Conservation (phyloP, 768 basidiomycete species). For the Lanmaoa rubissima region DNA sequence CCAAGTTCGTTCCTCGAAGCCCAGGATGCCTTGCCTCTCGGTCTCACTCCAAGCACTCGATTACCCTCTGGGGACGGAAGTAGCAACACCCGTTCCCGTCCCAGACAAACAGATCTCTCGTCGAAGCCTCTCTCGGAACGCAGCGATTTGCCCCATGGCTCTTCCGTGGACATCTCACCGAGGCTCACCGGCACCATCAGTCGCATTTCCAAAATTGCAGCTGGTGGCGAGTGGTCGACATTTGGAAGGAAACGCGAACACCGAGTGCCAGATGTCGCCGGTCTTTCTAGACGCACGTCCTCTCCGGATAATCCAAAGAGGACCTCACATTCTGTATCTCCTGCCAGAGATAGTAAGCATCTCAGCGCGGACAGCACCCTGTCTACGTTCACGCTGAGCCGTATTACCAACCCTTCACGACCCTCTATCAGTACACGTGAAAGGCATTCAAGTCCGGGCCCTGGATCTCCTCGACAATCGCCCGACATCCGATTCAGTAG, state of each 20-base stretch:
- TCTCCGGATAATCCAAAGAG: slow-evolving; percentile 11
- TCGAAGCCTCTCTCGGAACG: neutral
- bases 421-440: slow-evolving; percentile 10
- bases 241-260: slow-evolving; percentile 32
- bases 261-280: slow-evolving; percentile 12
- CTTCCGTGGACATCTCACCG: slow-evolving; percentile 11
- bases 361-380: slow-evolving; percentile 15
- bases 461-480: slow-evolving; percentile 21
- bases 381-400: slow-evolving; percentile 22
- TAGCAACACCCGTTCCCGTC: neutral
- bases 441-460: slow-evolving; percentile 7
- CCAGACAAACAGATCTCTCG: slow-evolving; percentile 2
- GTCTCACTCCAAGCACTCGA: slow-evolving; percentile 31
- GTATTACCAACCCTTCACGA: slow-evolving; percentile 17
- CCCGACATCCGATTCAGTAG: slow-evolving; percentile 19
- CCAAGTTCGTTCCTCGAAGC: slow-evolving; percentile 27
- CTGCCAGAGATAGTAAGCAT: slow-evolving; percentile 15
- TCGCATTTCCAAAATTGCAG: slow-evolving; percentile 20
- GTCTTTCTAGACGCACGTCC: slow-evolving; percentile 12
- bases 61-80: slow-evolving; percentile 13
- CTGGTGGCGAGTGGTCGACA: slow-evolving; percentile 34
- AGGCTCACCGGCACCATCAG: slow-evolving; percentile 10
- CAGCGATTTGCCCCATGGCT: neutral
- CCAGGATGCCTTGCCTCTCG: slow-evolving; percentile 11
- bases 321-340: slow-evolving; percentile 20